phyloP scores from a whole-genome alignment of 805 yeast genomes.

The Kodamaea sagamina region DNA sequence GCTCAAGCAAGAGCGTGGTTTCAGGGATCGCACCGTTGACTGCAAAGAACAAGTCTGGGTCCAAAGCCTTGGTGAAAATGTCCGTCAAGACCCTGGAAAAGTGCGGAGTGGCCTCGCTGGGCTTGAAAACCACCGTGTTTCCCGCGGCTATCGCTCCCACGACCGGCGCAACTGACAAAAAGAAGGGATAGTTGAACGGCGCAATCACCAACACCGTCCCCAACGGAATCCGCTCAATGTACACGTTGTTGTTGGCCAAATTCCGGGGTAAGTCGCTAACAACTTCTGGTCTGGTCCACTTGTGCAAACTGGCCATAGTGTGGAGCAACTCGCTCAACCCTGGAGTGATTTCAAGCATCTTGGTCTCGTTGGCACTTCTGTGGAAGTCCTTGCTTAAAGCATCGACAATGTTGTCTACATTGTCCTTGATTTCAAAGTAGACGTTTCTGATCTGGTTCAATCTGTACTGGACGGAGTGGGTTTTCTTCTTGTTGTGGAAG shows the following conservation, averaged over 20 bases:
- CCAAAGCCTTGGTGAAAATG: constrained; percentile 54
- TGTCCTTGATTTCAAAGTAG: constrained; percentile 62
- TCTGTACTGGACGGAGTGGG: constrained; percentile 56
- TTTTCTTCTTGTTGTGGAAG: constrained; percentile 48
- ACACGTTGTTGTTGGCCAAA: constrained; percentile 30
- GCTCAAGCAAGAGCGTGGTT: constrained; percentile 58
- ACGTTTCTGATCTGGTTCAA: constrained; percentile 65
- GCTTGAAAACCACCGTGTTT: constrained; percentile 75
- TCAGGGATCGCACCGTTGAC: constrained; percentile 75
- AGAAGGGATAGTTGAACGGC: constrained; percentile 81
- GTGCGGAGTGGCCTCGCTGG: constrained; percentile 70
- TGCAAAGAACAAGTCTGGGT: constrained; percentile 55
- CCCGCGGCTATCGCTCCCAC: constrained; percentile 86
- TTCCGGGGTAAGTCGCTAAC: constrained; percentile 40
- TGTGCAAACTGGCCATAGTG: constrained; percentile 58
- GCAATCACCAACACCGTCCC: constrained; percentile 76
- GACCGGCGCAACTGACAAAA: constrained; percentile 63
- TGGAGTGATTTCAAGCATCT: constrained; percentile 55
- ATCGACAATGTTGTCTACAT: constrained; percentile 51
- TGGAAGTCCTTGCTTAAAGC: constrained; percentile 71
- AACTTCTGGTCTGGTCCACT: constrained; percentile 59
- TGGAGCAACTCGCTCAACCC: constrained; percentile 56
- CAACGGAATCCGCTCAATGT: constrained; percentile 40
- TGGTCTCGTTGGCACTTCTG: constrained; percentile 63
- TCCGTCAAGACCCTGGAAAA: constrained; percentile 58